phyloP scores from a whole-genome alignment of 1,139 yeast genomes.

The Lodderomyces oxycetoniae region DNA sequence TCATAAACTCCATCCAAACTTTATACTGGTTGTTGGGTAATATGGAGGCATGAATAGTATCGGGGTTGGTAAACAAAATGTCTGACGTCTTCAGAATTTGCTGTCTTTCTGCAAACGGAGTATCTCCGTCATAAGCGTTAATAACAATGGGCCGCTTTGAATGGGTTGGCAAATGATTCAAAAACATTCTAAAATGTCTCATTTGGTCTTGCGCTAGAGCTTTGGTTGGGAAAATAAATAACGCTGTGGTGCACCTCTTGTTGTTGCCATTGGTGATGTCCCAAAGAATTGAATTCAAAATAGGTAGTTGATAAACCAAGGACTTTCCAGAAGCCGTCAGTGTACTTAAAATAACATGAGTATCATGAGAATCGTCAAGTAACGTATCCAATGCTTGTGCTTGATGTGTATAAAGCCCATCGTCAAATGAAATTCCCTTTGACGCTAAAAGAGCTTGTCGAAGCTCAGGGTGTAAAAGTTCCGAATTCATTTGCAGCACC shows the following conservation, averaged over 20 bases:
- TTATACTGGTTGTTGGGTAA: constrained; percentile 49
- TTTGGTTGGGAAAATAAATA: constrained; percentile 92
- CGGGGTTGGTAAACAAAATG: constrained; percentile 91
- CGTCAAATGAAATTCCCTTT: constrained; percentile 40
- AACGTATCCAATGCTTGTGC: constrained; percentile 65
- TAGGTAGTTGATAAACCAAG: constrained; percentile 83
- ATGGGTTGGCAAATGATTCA: constrained; percentile 39
- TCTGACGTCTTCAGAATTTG: constrained; percentile 58
- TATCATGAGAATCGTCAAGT: constrained; percentile 27
- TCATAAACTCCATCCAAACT: constrained; percentile 68
- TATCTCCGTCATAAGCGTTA: constrained; percentile 93
- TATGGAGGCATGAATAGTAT: constrained; percentile 81
- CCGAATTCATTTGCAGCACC: constrained; percentile 25
- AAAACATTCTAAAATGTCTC: constrained; percentile 63
- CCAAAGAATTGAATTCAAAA: constrained; percentile 54
- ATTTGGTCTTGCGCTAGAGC: constrained; percentile 97
- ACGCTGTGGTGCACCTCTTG: constrained; percentile 48
- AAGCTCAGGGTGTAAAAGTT: constrained; percentile 42
- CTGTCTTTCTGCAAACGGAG: constrained; percentile 52
- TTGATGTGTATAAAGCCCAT: constrained; percentile 73
- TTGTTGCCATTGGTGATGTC: constrained; percentile 22
- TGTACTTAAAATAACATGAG: constrained; percentile 80
- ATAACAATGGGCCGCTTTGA: constrained; percentile 38
- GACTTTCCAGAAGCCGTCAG: constrained; percentile 97
- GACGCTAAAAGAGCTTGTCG: constrained; percentile 48